phyloP scores from a whole-genome alignment of 495 filamentous ascomycete genomes.

The Achaetomiella virescens region DNA sequence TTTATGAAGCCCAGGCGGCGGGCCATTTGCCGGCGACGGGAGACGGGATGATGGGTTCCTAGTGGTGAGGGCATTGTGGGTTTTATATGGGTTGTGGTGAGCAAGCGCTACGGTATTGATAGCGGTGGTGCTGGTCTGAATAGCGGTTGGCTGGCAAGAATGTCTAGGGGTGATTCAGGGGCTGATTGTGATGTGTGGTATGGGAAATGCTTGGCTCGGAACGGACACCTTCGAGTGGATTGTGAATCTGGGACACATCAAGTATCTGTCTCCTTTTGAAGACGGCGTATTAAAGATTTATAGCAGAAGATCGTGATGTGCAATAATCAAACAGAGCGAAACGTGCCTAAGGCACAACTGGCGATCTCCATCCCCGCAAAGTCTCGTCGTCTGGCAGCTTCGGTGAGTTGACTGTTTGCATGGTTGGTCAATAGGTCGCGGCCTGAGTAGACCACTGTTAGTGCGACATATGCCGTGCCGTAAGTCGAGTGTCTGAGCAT shows the following conservation, averaged over 20 bases:
- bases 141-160: too few relatives aligned
- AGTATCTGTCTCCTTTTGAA: too few relatives aligned
- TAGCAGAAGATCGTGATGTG: not conserved
- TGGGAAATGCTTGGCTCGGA: not conserved
- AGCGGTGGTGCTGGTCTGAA: too few relatives aligned
- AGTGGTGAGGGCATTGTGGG: not conserved
- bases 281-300: not conserved
- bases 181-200: too few relatives aligned
- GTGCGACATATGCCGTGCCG: not conserved
- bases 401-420: not conserved
- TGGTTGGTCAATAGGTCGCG: not conserved
- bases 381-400: not conserved
- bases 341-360: not conserved
- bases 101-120: too few relatives aligned
- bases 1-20: constrained; percentile 1
- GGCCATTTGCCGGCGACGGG: not conserved
- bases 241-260: too few relatives aligned
- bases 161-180: too few relatives aligned
- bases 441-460: too few relatives aligned
- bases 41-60: too few relatives aligned
- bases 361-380: not conserved
- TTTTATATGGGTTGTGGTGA: too few relatives aligned
- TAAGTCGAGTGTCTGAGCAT: not conserved
- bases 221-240: not conserved
- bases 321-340: not conserved